A percentile compares a stretch with the other conserved stretches of the same genome.
Evolutionary conservation across 2,329 filamentous ascomycete genomes (phyloP).

Genomic region (Diaporthe australafricana): DNA sequence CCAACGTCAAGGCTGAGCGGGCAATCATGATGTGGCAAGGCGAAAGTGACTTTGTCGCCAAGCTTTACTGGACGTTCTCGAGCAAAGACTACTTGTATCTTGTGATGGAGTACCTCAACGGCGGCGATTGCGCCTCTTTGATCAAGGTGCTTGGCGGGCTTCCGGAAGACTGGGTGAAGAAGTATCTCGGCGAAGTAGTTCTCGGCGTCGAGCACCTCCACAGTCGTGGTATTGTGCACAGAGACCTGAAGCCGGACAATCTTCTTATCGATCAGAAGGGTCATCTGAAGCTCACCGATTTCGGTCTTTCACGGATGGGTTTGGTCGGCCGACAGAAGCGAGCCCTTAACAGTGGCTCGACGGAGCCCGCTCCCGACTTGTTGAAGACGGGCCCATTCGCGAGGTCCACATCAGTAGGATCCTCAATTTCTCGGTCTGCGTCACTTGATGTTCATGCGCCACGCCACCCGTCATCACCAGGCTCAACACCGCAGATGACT

Average conservation of each 20-base stretch:
- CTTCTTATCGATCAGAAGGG: slow-evolving; percentile 96
- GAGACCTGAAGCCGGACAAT: slow-evolving; percentile 97
- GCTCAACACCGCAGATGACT: slow-evolving; percentile 86
- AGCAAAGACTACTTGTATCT: slow-evolving; percentile 99
- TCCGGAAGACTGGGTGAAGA: slow-evolving; percentile 97
- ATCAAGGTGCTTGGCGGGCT: slow-evolving; percentile 94
- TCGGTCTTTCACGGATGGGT: slow-evolving; percentile 97
- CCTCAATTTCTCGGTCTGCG: slow-evolving; percentile 80
- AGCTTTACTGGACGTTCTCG: slow-evolving; percentile 99
- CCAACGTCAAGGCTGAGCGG: slow-evolving; percentile 97
- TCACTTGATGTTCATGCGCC: slow-evolving; percentile 87
- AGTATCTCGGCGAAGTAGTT: slow-evolving; percentile 95
- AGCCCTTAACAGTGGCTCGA: slow-evolving; percentile 79
- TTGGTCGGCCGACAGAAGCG: slow-evolving; percentile 96
- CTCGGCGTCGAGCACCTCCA: slow-evolving; percentile 97
- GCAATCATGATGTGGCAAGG: slow-evolving; percentile 99
- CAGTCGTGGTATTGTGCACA: slow-evolving; percentile 93
- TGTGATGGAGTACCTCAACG: slow-evolving; percentile 99
- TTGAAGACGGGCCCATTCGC: slow-evolving; percentile 93
- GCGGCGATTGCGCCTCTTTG: slow-evolving; percentile 94
- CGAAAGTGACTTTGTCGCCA: slow-evolving; percentile 98
- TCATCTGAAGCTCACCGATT: slow-evolving; percentile 96
- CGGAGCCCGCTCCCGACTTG: slow-evolving; percentile 90
- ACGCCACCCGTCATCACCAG: slow-evolving; percentile 81
- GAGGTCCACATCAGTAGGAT: slow-evolving; percentile 84